phyloP scores from a whole-genome alignment of 441 rosid genomes.

The Gossypium laxum region DNA sequence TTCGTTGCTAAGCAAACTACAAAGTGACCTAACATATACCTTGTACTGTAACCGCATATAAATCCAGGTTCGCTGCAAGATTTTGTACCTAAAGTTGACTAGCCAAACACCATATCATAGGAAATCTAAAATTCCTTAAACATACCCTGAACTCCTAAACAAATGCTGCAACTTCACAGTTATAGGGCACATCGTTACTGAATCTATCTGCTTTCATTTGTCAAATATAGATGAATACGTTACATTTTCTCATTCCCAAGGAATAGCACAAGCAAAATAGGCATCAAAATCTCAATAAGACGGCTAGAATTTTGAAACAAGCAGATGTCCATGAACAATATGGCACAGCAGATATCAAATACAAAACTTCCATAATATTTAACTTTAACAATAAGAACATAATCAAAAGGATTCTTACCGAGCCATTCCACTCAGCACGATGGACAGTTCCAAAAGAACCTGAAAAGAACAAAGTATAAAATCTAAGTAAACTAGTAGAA shows the following conservation, averaged over 20 bases:
- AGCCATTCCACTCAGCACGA: conserved; percentile 98
- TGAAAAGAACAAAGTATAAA: conserved; percentile 34
- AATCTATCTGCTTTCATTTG: not conserved
- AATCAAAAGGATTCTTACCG: conserved; percentile 40
- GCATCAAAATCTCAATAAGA: not conserved
- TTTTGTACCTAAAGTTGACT: not conserved
- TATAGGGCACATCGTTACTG: not conserved
- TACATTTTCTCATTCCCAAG: not conserved
- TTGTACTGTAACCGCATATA: not conserved
- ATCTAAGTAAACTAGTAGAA: conserved; percentile 17
- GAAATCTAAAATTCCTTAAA: not conserved
- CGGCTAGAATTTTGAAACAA: not conserved
- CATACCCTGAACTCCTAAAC: not conserved
- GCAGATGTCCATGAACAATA: not conserved
- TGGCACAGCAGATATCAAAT: not conserved
- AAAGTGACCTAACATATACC: not conserved
- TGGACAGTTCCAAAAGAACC: conserved; percentile 99
- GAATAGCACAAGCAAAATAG: not conserved
- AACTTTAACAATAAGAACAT: not conserved
- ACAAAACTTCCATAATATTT: not conserved
- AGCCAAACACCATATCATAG: not conserved
- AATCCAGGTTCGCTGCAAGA: not conserved
- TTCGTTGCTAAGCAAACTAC: not conserved
- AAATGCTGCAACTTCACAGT: not conserved
- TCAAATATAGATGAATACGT: not conserved